Evolutionary conservation across 2,329 filamentous ascomycete species (phyloP).

Genomic region (Phyllosticta paracitricarpa): DNA sequence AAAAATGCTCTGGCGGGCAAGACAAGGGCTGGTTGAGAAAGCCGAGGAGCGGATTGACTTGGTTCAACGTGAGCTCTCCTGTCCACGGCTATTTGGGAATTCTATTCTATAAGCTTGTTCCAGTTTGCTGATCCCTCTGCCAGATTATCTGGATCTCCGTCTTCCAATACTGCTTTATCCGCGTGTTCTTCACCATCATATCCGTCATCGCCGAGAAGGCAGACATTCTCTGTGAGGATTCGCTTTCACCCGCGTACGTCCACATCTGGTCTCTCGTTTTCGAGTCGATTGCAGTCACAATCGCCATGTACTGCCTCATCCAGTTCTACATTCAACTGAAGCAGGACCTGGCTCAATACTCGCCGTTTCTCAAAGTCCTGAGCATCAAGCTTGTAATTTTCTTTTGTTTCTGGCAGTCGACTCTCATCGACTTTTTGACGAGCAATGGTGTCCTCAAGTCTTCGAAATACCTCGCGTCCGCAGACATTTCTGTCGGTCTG

Average conservation of each 20-base stretch:
- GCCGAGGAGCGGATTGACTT: constrained; percentile 73
- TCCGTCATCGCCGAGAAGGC: constrained; percentile 63
- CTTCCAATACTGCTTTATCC: constrained; percentile 79
- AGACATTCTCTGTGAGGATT: constrained; percentile 66
- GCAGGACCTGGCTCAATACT: constrained; percentile 55
- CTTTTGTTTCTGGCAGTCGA: constrained; percentile 73
- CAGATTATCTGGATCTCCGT: constrained; percentile 68
- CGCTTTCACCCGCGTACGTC: constrained; percentile 66
- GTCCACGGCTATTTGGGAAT: background rate
- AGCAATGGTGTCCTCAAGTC: constrained; percentile 53
- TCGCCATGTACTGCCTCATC: constrained; percentile 83
- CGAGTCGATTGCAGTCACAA: constrained; percentile 60
- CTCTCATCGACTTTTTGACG: constrained; percentile 51
- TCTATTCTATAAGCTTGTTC: constrained; percentile 13
- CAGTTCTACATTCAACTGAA: constrained; percentile 78
- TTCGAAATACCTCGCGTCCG: constrained; percentile 52
- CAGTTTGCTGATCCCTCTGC: constrained; percentile 14
- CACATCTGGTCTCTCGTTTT: constrained; percentile 74
- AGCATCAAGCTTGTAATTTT: constrained; percentile 90
- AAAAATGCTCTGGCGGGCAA: constrained; percentile 59
- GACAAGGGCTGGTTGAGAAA: constrained; percentile 57
- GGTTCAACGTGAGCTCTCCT: constrained; percentile 59
- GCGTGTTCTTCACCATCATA: constrained; percentile 68
- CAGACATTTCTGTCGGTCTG: constrained; percentile 72
- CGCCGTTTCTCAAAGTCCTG: constrained; percentile 68